A percentile compares a stretch with the other conserved stretches of the same genome.
These are phyloP conservation scores for Kwoniella shivajii DNA, from an alignment of 1,284 basidiomycete genomes.

Conservation along the genomic window DNA sequence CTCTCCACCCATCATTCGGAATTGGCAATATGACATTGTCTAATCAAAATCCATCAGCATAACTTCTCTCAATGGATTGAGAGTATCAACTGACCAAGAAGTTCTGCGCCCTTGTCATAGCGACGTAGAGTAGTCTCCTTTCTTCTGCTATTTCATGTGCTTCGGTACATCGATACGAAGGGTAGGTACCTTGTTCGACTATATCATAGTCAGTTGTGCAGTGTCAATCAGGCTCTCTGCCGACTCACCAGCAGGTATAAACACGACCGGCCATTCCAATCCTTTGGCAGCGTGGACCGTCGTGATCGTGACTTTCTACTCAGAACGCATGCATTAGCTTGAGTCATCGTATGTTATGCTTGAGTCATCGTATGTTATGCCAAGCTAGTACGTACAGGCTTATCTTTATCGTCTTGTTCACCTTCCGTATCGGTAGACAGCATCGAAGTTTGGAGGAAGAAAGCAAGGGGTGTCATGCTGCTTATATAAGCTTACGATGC, in stretches of 20 bases:
- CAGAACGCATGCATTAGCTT: too few relatives aligned
- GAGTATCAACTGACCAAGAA: constrained; percentile 58
- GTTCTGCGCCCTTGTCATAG: constrained; percentile 82
- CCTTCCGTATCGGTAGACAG: constrained; percentile 77
- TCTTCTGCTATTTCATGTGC: constrained; percentile 78
- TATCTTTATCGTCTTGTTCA: constrained; percentile 62
- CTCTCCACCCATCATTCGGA: constrained; percentile 50
- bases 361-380: too few relatives aligned
- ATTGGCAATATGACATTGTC: constrained; percentile 45
- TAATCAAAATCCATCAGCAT: constrained; percentile 14
- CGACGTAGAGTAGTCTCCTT: constrained; percentile 82
- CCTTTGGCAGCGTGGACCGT: constrained; percentile 92
- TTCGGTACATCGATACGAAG: constrained; percentile 66
- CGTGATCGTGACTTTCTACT: constrained; percentile 84
- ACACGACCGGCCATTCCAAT: constrained; percentile 77
- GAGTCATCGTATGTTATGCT: too few relatives aligned
- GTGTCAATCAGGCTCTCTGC: too few relatives aligned
- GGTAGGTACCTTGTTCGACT: constrained; percentile 78
- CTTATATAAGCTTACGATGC: not conserved
- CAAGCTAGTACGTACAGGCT: constrained; percentile 61
- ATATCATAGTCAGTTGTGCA: constrained; percentile 6
- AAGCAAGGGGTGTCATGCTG: constrained; percentile 69
- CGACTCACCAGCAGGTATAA: constrained; percentile 52
- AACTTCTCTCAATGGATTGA: not conserved
- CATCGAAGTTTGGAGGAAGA: constrained; percentile 81